Evolutionary conservation across 2,329 filamentous ascomycete species (phyloP).

Genomic region (Clonostachys byssicola): DNA sequence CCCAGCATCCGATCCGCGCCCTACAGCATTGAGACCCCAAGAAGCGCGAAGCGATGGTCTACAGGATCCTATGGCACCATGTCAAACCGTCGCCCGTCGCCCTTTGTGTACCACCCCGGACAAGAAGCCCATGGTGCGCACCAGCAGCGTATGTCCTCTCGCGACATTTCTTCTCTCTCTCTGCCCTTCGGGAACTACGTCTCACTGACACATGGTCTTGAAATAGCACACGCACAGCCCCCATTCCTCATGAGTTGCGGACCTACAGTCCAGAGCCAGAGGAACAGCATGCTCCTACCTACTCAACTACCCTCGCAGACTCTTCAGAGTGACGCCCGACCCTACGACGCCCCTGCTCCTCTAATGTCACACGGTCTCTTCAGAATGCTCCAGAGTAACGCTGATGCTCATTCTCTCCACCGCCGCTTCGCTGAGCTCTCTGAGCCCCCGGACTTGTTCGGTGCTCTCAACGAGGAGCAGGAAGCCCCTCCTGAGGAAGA

Average conservation of each 20-base stretch:
- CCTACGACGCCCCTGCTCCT: slow-evolving; percentile 56
- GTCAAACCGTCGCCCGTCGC: slow-evolving; percentile 48
- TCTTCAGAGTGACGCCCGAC: slow-evolving; percentile 44
- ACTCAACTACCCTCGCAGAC: slow-evolving; percentile 45
- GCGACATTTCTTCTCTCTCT: slow-evolving; percentile 37
- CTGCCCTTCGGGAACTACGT: neutral
- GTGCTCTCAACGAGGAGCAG: slow-evolving; percentile 70
- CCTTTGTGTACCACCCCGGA: slow-evolving; percentile 59
- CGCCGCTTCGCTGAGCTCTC: slow-evolving; percentile 70
- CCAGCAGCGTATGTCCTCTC: slow-evolving; percentile 20
- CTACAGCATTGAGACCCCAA: slow-evolving; percentile 62
- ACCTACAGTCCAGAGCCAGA: slow-evolving; percentile 27
- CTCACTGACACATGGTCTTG: slow-evolving; percentile 20
- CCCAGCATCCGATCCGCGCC: slow-evolving; percentile 65
- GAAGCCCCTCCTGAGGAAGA: slow-evolving; percentile 72
- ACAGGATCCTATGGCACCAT: slow-evolving; percentile 65
- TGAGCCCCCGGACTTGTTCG: slow-evolving; percentile 73
- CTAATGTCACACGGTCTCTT: slow-evolving; percentile 70
- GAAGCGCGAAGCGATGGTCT: slow-evolving; percentile 72
- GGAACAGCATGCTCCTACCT: slow-evolving; percentile 55
- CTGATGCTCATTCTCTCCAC: slow-evolving; percentile 62
- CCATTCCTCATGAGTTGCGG: slow-evolving; percentile 50
- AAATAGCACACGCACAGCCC: slow-evolving; percentile 34
- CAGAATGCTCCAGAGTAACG: slow-evolving; percentile 71
- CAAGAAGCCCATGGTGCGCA: slow-evolving; percentile 55